Percentiles rank a stretch among this genome's conserved stretches.
These are phyloP conservation scores for Ajuga reptans DNA, from an alignment of 305 asterid species.

Conservation along the genomic window DNA sequence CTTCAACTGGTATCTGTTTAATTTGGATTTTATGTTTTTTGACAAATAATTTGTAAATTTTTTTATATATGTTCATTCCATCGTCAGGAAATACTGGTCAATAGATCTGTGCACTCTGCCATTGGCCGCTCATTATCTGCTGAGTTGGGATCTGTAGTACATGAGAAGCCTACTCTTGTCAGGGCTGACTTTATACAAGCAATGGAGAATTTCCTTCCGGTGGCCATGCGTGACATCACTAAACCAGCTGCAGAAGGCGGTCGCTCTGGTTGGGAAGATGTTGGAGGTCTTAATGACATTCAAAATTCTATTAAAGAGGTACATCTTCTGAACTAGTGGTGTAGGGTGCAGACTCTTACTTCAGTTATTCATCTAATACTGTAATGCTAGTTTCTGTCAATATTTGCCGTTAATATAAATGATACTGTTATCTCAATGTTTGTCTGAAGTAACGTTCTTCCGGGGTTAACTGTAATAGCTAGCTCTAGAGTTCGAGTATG, in stretches of 20 bases:
- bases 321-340: constrained; percentile 6
- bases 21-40: constrained; percentile 9
- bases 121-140: constrained; percentile 56
- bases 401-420: not conserved
- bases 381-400: not conserved
- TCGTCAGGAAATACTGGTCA: constrained; percentile 77
- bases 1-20: constrained; percentile 12
- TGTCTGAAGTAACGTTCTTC: not conserved
- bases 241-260: constrained; percentile 72
- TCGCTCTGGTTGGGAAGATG: constrained; percentile 94
- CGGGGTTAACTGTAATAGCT: not conserved
- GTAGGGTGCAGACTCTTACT: not conserved
- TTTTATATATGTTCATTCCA: not conserved
- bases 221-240: constrained; percentile 88
- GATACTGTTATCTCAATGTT: not conserved
- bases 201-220: constrained; percentile 83
- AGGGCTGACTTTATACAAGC: constrained; percentile 70
- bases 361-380: not conserved
- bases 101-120: constrained; percentile 89
- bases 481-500: not conserved
- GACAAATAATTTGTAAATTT: constrained; percentile 5
- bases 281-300: constrained; percentile 89
- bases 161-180: constrained; percentile 46
- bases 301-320: constrained; percentile 77
- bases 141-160: constrained; percentile 33